Evolutionary conservation across 2,329 filamentous ascomycete species (phyloP), one percentile per base, ranked within the genome.

Genomic region (Alternaria consortialis): DNA sequence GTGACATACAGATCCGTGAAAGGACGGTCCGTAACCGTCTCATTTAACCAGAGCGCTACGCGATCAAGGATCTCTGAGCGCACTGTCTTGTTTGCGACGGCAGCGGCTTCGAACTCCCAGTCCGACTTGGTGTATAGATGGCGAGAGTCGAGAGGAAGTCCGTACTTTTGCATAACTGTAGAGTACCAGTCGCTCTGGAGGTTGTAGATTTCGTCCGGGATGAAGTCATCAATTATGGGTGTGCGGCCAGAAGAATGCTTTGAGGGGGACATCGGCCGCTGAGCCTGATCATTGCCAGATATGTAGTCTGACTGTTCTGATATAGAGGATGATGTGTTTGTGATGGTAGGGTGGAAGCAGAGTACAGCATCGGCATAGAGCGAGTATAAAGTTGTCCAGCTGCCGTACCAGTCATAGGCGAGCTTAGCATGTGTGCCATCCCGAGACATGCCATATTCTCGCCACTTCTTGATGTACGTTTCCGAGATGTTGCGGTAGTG

Each of bases 41-140:
- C 91, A 72, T 95, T 96, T 60, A 97, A 83, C 93, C 93, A 97
- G 57, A 81, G 82, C 1, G 91, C 91, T 40, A 95, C 90, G 17
- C 87, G 86, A 61, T 92, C 85, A 36, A 95, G 80, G 52, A 96
- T 93, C 74, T 91, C 87, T 3, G 85, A 84, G 55, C 92, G 85
- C 1, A 91, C 90, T 59, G 84, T 80, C 74, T 86, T 86, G 68
- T 88, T 88, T 4, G 91, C 87, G 5, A 96, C 90, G 2, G 92
- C 91, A 47, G 93, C 92, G 0, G 92, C 91, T 77, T 95, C 94
- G 76, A 96, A 93, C 70, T 95, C 90, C 93, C 93, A 97, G 79
- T 97, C 93, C 31, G 90, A 93, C 80, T 97, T 97, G 34, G 92
- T 90, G 78, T 95, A 95, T 3, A 94, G 78, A 77, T 95, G 92